Evolutionary conservation across 306 rosid species (phyloP).

Genomic region (Delonix regia): DNA sequence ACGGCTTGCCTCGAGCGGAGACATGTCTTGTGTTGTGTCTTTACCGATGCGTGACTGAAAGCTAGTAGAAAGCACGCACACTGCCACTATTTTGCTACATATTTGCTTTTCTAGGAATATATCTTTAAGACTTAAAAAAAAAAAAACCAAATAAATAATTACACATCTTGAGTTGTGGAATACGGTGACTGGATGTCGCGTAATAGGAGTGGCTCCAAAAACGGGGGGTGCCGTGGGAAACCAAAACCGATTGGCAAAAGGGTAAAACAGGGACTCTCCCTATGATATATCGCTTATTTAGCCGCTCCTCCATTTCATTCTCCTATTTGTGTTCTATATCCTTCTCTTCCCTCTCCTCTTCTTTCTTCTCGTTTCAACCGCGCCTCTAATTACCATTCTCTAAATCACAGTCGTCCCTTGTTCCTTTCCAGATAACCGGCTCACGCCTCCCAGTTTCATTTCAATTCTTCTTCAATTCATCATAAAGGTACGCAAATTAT

Average conservation of each 20-base stretch:
- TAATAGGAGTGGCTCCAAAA: not conserved
- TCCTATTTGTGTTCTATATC: too few species aligned
- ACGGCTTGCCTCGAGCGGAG: too few species aligned
- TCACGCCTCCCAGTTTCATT: not conserved
- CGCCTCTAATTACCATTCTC: too few species aligned
- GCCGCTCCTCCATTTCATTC: too few species aligned
- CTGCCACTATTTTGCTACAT: not conserved
- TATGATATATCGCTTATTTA: too few species aligned
- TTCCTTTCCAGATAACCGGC: too few species aligned
- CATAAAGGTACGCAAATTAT: not conserved
- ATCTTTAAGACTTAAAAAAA: not conserved
- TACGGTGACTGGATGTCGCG: too few species aligned
- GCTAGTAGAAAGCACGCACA: not conserved
- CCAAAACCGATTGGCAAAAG: not conserved
- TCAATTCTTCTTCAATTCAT: not conserved
- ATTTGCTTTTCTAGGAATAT: not conserved
- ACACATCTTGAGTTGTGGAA: not conserved
- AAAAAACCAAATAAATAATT: not conserved
- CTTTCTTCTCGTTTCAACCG: too few species aligned
- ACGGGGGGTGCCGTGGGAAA: constrained; percentile 1
- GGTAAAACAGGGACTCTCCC: not conserved
- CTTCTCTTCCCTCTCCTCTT: too few species aligned
- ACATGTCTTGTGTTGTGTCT: too few species aligned
- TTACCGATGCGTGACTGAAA: not conserved
- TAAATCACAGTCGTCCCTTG: too few species aligned